phyloP scores from a whole-genome alignment of 192 early-diverging fungal species.

The Podila verticillata region DNA sequence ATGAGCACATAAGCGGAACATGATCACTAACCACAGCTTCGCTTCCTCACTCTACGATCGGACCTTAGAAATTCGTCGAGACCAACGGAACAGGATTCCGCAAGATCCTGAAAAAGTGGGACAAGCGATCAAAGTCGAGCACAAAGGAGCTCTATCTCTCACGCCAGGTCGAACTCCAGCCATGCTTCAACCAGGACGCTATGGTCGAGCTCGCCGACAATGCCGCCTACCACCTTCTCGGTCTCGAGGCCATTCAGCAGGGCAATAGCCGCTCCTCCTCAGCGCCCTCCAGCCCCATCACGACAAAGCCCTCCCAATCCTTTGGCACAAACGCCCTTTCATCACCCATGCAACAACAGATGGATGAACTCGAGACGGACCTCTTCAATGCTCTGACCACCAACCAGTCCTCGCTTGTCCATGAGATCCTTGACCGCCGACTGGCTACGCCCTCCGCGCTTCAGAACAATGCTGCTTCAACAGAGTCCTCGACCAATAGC shows the following conservation, averaged over 20 bases:
- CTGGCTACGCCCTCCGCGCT: slow-evolving; percentile 53
- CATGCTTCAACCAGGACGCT: slow-evolving; percentile 95
- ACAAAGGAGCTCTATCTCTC: slow-evolving; percentile 98
- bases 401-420: slow-evolving; percentile 53
- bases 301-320: slow-evolving; percentile 26
- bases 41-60: background rate
- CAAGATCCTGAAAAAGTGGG: slow-evolving; percentile 99
- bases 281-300: slow-evolving; percentile 39
- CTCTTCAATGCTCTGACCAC: slow-evolving; percentile 63
- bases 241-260: slow-evolving; percentile 75
- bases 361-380: slow-evolving; percentile 70
- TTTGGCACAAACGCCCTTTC: slow-evolving; percentile 25
- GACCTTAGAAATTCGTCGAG: slow-evolving; percentile 90
- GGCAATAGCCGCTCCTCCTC: slow-evolving; percentile 48
- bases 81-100: slow-evolving; percentile 96
- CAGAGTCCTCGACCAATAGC: slow-evolving; percentile 20
- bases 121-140: slow-evolving; percentile 96
- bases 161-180: slow-evolving; percentile 97
- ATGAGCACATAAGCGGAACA: background rate
- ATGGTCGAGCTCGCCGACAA: slow-evolving; percentile 91
- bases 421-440: slow-evolving; percentile 64
- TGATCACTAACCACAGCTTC: background rate
- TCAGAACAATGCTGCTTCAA: slow-evolving; percentile 28
- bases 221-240: slow-evolving; percentile 78
- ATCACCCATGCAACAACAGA: slow-evolving; percentile 49